phyloP scores from a whole-genome alignment of 2,329 filamentous ascomycete genomes.

The Pseudogymnoascus sp. region DNA sequence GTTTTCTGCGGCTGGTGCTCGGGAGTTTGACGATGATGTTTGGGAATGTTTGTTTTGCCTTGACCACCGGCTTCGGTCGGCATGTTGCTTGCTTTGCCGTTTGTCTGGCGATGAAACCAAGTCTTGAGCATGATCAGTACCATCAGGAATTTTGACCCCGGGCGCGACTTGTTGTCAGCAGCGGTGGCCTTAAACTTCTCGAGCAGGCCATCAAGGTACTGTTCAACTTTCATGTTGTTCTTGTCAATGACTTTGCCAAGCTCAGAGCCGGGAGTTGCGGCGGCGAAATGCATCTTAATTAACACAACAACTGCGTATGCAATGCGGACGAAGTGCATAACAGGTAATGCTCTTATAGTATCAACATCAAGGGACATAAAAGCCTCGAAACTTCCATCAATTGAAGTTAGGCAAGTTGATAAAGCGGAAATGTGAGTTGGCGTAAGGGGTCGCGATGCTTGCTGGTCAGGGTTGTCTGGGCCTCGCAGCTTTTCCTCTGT shows the following conservation, averaged over 20 bases:
- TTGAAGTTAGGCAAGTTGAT: slow-evolving; percentile 43
- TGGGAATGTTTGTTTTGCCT: slow-evolving; percentile 14
- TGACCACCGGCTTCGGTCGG: slow-evolving; percentile 11
- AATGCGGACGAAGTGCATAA: slow-evolving; percentile 44
- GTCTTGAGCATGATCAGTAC: slow-evolving; percentile 62
- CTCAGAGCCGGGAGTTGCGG: slow-evolving; percentile 55
- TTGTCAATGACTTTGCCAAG: slow-evolving; percentile 64
- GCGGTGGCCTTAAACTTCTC: slow-evolving; percentile 59
- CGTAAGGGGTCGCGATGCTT: slow-evolving; percentile 20
- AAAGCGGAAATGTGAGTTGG: slow-evolving; percentile 43
- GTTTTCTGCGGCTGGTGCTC: slow-evolving; percentile 14
- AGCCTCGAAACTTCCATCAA: slow-evolving; percentile 46
- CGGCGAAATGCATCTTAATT: slow-evolving; percentile 54
- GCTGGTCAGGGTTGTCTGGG: slow-evolving; percentile 12
- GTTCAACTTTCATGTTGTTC: slow-evolving; percentile 56
- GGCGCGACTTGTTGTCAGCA: slow-evolving; percentile 54
- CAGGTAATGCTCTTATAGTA: slow-evolving; percentile 42
- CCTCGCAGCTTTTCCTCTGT: slow-evolving; percentile 25
- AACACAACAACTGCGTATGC: slow-evolving; percentile 51
- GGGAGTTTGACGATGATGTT: slow-evolving; percentile 17
- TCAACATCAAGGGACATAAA: slow-evolving; percentile 42
- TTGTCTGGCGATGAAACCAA: slow-evolving; percentile 41
- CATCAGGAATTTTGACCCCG: slow-evolving; percentile 62
- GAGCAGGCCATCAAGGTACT: slow-evolving; percentile 63
- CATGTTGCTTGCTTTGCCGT: slow-evolving; percentile 17